Evolutionary conservation across 371 early-diverging fungal species (phyloP).

Genomic region (Rhizopus microsporus): DNA sequence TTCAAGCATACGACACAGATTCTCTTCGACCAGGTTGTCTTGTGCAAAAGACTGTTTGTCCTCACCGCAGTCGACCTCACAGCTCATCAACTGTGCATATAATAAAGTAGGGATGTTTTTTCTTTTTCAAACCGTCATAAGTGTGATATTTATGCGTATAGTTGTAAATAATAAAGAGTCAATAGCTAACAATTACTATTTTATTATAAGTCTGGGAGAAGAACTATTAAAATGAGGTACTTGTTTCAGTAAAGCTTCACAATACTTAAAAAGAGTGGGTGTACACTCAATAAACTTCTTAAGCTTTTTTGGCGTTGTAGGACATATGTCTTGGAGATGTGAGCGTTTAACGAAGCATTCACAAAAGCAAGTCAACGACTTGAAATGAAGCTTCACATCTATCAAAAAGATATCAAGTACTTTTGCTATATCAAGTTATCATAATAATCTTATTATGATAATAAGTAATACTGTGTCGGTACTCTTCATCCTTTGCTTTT

Average conservation of each 20-base stretch:
- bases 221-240: too few species aligned
- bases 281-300: slow-evolving; percentile 10
- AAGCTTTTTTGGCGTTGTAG: slow-evolving; percentile 7
- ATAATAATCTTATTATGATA: slow-evolving; percentile 9
- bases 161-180: too few species aligned
- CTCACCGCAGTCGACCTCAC: too few species aligned
- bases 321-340: slow-evolving; percentile 8
- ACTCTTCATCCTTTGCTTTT: not conserved
- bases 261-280: slow-evolving; percentile 14
- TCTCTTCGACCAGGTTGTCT: too few species aligned
- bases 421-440: slow-evolving; percentile 9
- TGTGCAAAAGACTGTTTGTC: too few species aligned
- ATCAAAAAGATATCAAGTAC: slow-evolving; percentile 10
- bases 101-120: too few species aligned
- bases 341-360: slow-evolving; percentile 12
- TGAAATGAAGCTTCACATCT: slow-evolving; percentile 15
- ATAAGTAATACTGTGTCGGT: not conserved
- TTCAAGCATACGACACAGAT: too few species aligned
- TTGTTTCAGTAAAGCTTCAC: too few species aligned
- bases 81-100: not conserved
- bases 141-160: too few species aligned
- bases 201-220: too few species aligned
- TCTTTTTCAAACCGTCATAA: too few species aligned
- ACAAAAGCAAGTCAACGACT: slow-evolving; percentile 12
- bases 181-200: too few species aligned